Conservation (phyloP, 2,329 filamentous ascomycete genomes). For the Penicillium sp. region DNA sequence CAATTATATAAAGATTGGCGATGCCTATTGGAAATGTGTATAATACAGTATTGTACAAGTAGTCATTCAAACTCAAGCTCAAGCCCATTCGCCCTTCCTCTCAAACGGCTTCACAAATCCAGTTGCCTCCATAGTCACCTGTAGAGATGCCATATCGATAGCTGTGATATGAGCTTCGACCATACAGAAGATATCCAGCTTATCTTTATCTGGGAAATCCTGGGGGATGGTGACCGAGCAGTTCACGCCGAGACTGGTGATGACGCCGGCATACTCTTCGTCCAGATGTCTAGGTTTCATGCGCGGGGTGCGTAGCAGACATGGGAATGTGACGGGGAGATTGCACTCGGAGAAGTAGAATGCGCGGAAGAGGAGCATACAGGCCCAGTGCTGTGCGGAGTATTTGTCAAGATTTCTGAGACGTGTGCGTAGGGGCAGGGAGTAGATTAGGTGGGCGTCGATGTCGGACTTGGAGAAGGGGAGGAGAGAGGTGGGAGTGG, state of each 20-base stretch:
- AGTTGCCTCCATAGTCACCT: slow-evolving; percentile 38
- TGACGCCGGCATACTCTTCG: slow-evolving; percentile 30
- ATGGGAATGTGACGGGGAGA: slow-evolving; percentile 51
- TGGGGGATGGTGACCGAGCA: slow-evolving; percentile 32
- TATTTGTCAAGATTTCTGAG: slow-evolving; percentile 41
- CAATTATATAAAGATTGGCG: not conserved
- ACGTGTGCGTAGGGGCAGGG: slow-evolving; percentile 44
- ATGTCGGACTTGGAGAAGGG: slow-evolving; percentile 53
- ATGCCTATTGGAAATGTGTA: slow-evolving; percentile 9
- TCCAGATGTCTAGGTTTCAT: slow-evolving; percentile 23
- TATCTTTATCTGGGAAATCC: slow-evolving; percentile 20
- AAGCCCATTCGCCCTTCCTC: slow-evolving; percentile 37
- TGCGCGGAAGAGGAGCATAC: slow-evolving; percentile 58
- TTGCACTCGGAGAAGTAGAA: slow-evolving; percentile 55
- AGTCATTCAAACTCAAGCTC: slow-evolving; percentile 1
- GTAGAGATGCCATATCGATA: slow-evolving; percentile 34
- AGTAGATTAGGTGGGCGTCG: slow-evolving; percentile 49
- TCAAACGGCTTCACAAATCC: slow-evolving; percentile 34
- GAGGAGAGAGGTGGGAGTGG: slow-evolving; percentile 34
- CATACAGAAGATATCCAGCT: slow-evolving; percentile 33
- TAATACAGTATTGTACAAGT: slow-evolving; percentile 19
- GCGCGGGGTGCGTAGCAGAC: slow-evolving; percentile 33
- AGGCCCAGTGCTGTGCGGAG: slow-evolving; percentile 51
- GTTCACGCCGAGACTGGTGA: slow-evolving; percentile 34
- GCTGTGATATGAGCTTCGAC: slow-evolving; percentile 38